phyloP scores from a whole-genome alignment of 495 filamentous ascomycete genomes.

The Rhypophila decipiens region DNA sequence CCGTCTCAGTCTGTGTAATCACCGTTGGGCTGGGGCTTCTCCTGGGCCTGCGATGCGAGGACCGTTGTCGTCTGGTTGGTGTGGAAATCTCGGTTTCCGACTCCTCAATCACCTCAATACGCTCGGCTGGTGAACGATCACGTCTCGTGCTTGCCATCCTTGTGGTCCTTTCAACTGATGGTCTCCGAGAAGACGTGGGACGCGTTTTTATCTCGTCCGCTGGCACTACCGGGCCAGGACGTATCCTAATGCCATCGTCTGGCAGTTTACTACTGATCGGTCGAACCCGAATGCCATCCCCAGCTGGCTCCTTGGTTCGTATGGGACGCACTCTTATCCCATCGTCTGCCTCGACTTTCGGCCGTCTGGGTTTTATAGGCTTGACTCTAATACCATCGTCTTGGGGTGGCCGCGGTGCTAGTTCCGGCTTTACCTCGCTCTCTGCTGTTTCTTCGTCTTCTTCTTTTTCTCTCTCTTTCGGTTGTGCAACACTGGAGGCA shows the following conservation, averaged over 20 bases:
- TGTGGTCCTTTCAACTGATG: conserved; percentile 14
- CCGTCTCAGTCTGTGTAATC: conserved; percentile 13
- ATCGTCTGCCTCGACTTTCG: background rate
- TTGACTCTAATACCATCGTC: conserved; percentile 32
- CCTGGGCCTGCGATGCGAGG: conserved; percentile 4
- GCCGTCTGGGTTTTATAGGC: conserved; percentile 11
- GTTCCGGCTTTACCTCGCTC: conserved; percentile 7
- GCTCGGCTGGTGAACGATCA: conserved; percentile 38
- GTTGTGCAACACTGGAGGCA: conserved; percentile 7
- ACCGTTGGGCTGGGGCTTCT: conserved; percentile 15
- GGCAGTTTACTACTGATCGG: conserved; percentile 4
- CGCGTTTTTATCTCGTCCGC: conserved; percentile 24
- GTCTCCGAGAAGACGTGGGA: conserved; percentile 21
- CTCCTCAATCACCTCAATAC: conserved; percentile 39
- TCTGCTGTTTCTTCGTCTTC: too few relatives aligned
- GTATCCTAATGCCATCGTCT: conserved; percentile 21
- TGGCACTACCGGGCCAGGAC: conserved; percentile 19
- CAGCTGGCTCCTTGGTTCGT: conserved; percentile 9
- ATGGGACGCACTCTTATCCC: conserved; percentile 32
- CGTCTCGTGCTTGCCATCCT: conserved; percentile 17
- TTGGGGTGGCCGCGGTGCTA: conserved; percentile 11
- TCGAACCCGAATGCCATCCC: conserved; percentile 24
- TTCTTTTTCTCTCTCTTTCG: too few relatives aligned
- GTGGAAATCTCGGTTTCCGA: conserved; percentile 23
- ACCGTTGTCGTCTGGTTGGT: conserved; percentile 16